Evolutionary conservation across 441 rosid species (phyloP).

Genomic region (Jatropha podagrica): DNA sequence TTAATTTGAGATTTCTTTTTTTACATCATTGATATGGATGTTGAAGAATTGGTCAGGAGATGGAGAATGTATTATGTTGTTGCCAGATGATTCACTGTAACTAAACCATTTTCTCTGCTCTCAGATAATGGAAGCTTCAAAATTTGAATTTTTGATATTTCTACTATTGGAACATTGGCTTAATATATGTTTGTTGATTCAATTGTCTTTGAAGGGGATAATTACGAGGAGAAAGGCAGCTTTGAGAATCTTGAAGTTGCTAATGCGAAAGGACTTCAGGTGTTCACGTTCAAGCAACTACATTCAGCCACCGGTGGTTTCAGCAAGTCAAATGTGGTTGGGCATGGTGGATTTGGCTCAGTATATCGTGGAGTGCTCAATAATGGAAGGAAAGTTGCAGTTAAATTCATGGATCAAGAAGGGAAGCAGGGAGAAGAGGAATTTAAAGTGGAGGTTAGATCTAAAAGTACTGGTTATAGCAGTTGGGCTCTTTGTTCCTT

Average conservation of each 20-base stretch:
- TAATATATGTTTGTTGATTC: neutral
- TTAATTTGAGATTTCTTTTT: neutral
- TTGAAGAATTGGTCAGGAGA: neutral
- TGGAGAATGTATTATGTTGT: slow-evolving; percentile 2
- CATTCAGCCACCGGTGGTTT: slow-evolving; percentile 87
- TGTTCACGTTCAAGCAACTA: slow-evolving; percentile 79
- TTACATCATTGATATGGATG: neutral
- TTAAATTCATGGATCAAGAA: slow-evolving; percentile 85
- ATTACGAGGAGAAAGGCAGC: slow-evolving; percentile 48
- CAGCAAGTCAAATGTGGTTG: slow-evolving; percentile 88
- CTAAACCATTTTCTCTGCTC: neutral
- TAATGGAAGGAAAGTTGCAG: slow-evolving; percentile 84
- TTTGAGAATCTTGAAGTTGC: slow-evolving; percentile 33
- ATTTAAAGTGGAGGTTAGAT: slow-evolving; percentile 77
- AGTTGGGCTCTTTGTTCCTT: neutral
- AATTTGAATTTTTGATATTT: neutral
- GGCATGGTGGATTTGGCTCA: slow-evolving; percentile 90
- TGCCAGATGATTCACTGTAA: neutral
- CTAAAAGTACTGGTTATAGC: neutral
- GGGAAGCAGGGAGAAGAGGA: slow-evolving; percentile 96
- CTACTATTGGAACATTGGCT: neutral
- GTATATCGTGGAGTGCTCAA: slow-evolving; percentile 84
- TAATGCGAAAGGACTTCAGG: slow-evolving; percentile 57
- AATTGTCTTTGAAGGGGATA: slow-evolving; percentile 40
- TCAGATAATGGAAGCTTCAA: neutral